Percentiles rank a stretch among this genome's conserved stretches.
Conservation (phyloP, 306 rosid genomes). For the Cucurbita ficifolia region DNA sequence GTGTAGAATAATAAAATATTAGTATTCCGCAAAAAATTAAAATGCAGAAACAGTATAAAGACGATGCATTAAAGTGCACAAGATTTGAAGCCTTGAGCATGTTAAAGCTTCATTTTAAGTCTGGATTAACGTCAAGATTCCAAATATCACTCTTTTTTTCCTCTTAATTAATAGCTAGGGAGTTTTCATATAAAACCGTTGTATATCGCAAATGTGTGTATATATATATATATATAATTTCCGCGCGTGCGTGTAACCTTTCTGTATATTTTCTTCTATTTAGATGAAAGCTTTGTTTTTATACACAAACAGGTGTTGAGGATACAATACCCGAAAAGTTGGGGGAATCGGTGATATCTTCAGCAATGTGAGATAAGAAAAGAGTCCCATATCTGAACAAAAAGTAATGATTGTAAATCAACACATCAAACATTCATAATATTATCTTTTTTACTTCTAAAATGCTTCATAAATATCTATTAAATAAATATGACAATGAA, state of each 20-base stretch:
- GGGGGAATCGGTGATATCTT: conserved; percentile 60
- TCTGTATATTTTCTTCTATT: not conserved
- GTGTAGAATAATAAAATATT: conserved; percentile 3
- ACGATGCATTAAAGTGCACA: not conserved
- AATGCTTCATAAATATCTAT: not conserved
- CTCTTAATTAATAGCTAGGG: not conserved
- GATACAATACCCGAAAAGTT: conserved; percentile 61
- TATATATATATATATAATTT: no score
- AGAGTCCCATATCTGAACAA: conserved; percentile 61
- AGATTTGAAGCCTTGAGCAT: not conserved
- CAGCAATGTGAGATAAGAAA: conserved; percentile 79
- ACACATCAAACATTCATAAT: not conserved
- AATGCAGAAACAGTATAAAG: not conserved
- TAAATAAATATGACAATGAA: not conserved
- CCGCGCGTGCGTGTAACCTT: not conserved
- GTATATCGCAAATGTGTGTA: not conserved
- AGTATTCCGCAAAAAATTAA: conserved; percentile 5
- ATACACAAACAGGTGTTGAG: conserved; percentile 3
- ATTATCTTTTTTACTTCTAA: not conserved
- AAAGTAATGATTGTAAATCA: conserved; percentile 12
- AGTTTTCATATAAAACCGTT: not conserved
- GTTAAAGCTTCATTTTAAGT: not conserved
- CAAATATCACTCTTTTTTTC: not conserved
- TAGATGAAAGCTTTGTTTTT: not conserved
- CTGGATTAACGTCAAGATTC: not conserved